Base-by-base conservation (phyloP, 768 basidiomycete species). In the Termitomyces eurrhizus region DNA sequence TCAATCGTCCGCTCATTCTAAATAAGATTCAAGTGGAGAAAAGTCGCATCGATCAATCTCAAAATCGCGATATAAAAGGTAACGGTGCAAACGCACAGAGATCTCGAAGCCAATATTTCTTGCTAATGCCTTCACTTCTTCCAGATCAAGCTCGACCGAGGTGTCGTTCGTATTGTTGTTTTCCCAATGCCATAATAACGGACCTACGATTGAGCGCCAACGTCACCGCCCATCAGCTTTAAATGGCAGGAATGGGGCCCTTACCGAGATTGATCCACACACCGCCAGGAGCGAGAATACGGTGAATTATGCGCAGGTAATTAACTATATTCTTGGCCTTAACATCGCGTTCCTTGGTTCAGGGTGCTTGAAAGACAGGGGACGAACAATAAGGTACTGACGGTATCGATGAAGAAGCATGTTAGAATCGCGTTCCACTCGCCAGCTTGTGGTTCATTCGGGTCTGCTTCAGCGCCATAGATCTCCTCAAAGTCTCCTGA, bases 361-460 rank as follows among this genome's bases (percentile, higher is more conserved):
- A 33, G 33, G 16, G 21, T 21, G 32, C 16, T 16, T 11, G 18
- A n/a, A 56, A 7, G 4, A 12, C 6, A 51, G 16, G 24, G 33
- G 56, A 49, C 1, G 24, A 42, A 36, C 8, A 21, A 16, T n/a
- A 33, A 42, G 12, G 13, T 16, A 67, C 82, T 62, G 65, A 93
- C 94, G 4, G 95, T 97, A 69, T 99, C 95, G 53, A 98, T 88
- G 78, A 98, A 98, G 81, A 98, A 98, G 70, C 94, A 98, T 1
- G 95, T 98, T 64, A 97, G 72, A 7, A 98, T 82, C 0, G 90
- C 91, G 64, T 96, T 87, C 93, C 93, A 98, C 65, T 84, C 73
- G 13, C 89, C 92, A 2, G 82, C 76, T 54, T 93, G 91, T 4
- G 88, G 85, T 62, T 89, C 87, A 35, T 78, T 74, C 12, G 80